Evolutionary conservation across 1,284 basidiomycete genomes (phyloP), one percentile per base, ranked within the genome.

Genomic region (Hypsizygus ulmarius): DNA sequence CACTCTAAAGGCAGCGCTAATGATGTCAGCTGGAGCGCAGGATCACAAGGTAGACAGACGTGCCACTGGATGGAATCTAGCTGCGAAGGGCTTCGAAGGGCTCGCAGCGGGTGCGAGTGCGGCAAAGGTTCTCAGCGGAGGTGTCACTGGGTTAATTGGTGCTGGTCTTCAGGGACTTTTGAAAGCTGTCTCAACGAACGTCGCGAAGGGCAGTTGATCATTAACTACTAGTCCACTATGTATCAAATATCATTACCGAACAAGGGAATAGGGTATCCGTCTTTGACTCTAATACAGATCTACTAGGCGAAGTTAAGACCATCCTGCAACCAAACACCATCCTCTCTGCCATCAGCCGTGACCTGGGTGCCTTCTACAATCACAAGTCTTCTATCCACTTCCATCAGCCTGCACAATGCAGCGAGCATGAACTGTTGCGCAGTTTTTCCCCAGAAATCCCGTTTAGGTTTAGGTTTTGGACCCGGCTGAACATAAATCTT

Each of bases 1-100:
- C 51, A 72, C 80, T 0, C 59, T 97, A 53, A 97, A 97, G 69
- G 78, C 80, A 5, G 82, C 85, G 1, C 67, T 97, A 19, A 93
- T 97, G 90, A 76, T 84, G 60, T 74, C 77, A 15, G 93, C 90
- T 3, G 93, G 93, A 16, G 79, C 74, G 19, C 52, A 57, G 27
- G 39, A 45, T 15, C 36, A 43, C 15, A 41, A 41, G n/a, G 30
- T 25, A 8, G 33, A 49, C 19, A 18, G 19, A 28, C 9, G 30
- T 11, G 42, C 48, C 41, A 28, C 33, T 54, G 43, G 55, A 25
- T 61, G 57, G 57, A 42, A 54, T 25, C 7, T 66, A 11, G 64
- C 66, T 43, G 70, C 70, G 0, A 58, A 59, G n/a, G 66, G 70
- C 1, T 57, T 71, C 5, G 69, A 73, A 52, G 59, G 59, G 5